Evolutionary conservation across 2,329 filamentous ascomycete genomes (phyloP).

Genomic region (Ceratocystis harringtonii): DNA sequence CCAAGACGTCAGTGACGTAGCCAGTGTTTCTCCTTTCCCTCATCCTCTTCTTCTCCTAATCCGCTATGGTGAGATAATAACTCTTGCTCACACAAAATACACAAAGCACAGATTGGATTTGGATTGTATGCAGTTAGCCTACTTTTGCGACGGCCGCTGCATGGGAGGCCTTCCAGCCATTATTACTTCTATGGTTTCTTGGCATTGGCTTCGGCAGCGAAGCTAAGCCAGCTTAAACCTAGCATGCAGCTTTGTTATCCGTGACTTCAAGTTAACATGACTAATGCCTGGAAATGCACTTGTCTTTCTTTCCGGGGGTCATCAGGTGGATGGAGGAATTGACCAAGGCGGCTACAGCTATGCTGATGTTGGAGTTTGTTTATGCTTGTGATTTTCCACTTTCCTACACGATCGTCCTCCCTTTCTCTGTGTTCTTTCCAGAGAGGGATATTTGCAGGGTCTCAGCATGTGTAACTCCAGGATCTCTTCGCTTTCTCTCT

Average conservation of each 20-base stretch:
- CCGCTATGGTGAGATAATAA: neutral
- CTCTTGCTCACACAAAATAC: neutral
- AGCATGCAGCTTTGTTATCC: neutral
- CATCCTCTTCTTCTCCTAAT: too few species aligned
- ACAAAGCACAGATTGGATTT: neutral
- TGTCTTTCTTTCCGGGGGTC: neutral
- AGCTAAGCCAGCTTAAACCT: neutral
- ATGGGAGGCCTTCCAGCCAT: conserved; percentile 12
- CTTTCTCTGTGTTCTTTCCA: neutral
- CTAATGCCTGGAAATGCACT: neutral
- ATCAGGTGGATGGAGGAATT: neutral
- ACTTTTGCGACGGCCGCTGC: conserved; percentile 3
- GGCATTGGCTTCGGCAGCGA: neutral
- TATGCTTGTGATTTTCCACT: neutral
- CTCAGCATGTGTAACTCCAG: neutral
- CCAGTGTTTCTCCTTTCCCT: neutral
- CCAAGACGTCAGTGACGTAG: neutral
- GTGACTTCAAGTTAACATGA: neutral
- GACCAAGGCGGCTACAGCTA: neutral
- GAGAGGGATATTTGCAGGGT: neutral
- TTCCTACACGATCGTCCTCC: neutral
- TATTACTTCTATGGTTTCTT: conserved; percentile 1
- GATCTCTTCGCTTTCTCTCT: neutral
- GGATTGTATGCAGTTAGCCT: neutral
- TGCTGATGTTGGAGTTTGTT: neutral